Conservation (phyloP, 345 rosid species). For the Pistacia vera region DNA sequence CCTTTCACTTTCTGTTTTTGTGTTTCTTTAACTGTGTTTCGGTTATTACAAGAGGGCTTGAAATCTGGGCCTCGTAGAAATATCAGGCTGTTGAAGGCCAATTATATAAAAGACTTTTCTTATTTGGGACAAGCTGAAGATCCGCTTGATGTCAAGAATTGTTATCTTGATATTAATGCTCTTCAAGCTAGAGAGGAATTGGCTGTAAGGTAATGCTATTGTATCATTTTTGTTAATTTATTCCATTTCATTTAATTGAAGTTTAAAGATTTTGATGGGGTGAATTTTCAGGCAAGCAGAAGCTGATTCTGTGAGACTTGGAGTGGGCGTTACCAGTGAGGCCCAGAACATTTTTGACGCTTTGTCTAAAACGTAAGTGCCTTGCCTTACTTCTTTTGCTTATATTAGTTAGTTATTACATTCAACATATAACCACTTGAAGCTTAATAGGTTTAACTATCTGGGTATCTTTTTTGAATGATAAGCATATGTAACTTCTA, state of each 20-base stretch:
- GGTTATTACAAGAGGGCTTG: slow-evolving; percentile 64
- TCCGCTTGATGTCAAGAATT: slow-evolving; percentile 70
- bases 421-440: too few species aligned
- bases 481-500: too few species aligned
- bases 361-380: slow-evolving; percentile 81
- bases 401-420: background rate
- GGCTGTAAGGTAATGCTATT: slow-evolving; percentile 61
- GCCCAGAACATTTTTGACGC: slow-evolving; percentile 90
- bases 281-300: slow-evolving; percentile 76
- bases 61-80: slow-evolving; percentile 53
- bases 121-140: slow-evolving; percentile 77
- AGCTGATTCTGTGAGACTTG: slow-evolving; percentile 81
- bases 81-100: slow-evolving; percentile 75
- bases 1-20: background rate
- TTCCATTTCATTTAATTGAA: background rate
- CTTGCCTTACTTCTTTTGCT: background rate
- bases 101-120: slow-evolving; percentile 65
- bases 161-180: slow-evolving; percentile 58
- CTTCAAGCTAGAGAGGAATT: slow-evolving; percentile 78
- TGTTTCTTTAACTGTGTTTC: slow-evolving; percentile 43
- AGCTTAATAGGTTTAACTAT: too few species aligned
- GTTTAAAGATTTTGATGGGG: slow-evolving; percentile 2
- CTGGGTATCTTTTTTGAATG: too few species aligned
- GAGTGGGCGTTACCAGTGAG: slow-evolving; percentile 89
- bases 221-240: background rate